A percentile compares a stretch with the other conserved stretches of the same genome.
Conservation (phyloP, 345 rosid genomes). For the Bruguiera gymnorhiza region DNA sequence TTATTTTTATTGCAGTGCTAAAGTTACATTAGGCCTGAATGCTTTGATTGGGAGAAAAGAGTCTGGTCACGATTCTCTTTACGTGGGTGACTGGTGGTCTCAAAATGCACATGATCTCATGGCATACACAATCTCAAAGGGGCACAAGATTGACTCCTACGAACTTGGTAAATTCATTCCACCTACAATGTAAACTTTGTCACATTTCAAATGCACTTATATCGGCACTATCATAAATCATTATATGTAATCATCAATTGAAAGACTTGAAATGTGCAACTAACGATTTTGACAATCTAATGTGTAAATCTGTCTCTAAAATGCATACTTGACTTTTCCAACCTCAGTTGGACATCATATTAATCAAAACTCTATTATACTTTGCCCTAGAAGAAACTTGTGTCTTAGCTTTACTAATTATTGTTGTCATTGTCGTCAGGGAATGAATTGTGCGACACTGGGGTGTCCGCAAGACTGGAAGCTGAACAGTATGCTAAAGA, state of each 20-base stretch:
- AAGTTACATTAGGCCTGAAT: slow-evolving; percentile 46
- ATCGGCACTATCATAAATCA: too few relatives aligned
- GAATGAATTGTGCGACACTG: slow-evolving; percentile 51
- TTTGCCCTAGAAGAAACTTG: not conserved
- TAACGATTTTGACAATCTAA: too few relatives aligned
- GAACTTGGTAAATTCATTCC: slow-evolving; percentile 39
- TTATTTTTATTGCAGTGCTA: slow-evolving; percentile 25
- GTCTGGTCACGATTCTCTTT: slow-evolving; percentile 5
- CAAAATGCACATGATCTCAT: slow-evolving; percentile 46
- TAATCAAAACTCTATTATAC: not conserved
- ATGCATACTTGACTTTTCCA: too few relatives aligned
- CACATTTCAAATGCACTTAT: too few relatives aligned
- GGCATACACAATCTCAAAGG: slow-evolving; percentile 41
- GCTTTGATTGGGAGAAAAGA: slow-evolving; percentile 41
- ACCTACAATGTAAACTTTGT: too few relatives aligned
- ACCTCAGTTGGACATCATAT: not conserved
- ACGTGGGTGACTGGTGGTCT: slow-evolving; percentile 45
- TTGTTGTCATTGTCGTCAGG: slow-evolving; percentile 23
- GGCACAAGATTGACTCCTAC: slow-evolving; percentile 55
- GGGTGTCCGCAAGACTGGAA: slow-evolving; percentile 40
- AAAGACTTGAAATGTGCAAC: too few relatives aligned
- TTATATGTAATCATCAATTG: not conserved
- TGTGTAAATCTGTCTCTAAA: too few relatives aligned
- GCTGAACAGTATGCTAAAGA: slow-evolving; percentile 44
- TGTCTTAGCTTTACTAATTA: not conserved